Conservation (phyloP, 768 basidiomycete genomes). For the Leccinum imitatum region DNA sequence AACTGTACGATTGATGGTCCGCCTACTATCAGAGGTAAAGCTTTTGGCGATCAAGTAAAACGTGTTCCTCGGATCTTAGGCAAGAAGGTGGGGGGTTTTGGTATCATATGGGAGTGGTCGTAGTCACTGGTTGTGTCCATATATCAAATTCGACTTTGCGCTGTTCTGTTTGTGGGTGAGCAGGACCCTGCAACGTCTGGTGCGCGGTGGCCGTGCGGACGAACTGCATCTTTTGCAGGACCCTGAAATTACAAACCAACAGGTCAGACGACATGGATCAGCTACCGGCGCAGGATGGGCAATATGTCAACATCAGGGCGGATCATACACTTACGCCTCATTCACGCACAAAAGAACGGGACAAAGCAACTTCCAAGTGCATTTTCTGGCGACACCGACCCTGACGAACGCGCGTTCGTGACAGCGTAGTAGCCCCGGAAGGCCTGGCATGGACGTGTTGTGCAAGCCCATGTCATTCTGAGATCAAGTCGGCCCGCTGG, state of each 20-base stretch:
- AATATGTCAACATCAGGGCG: slow-evolving; percentile 15
- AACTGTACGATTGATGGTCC: slow-evolving; percentile 13
- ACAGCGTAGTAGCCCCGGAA: background rate
- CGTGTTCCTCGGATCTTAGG: slow-evolving; percentile 15
- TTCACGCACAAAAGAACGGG: background rate
- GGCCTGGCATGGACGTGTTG: slow-evolving; percentile 9
- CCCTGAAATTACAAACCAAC: slow-evolving; percentile 23
- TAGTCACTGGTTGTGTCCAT: slow-evolving; percentile 18
- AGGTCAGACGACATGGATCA: slow-evolving; percentile 3
- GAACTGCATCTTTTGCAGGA: slow-evolving; percentile 17
- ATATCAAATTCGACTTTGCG: slow-evolving; percentile 31
- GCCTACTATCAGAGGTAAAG: slow-evolving; percentile 58
- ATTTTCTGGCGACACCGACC: slow-evolving; percentile 5
- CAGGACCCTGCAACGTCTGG: slow-evolving; percentile 22
- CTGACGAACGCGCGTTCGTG: background rate
- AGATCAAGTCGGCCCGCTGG: background rate
- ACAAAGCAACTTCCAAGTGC: slow-evolving; percentile 4
- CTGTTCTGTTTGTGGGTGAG: slow-evolving; percentile 15
- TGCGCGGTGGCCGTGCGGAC: slow-evolving; percentile 27
- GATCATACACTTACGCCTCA: background rate
- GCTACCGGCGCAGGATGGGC: background rate
- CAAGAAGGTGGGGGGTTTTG: slow-evolving; percentile 6
- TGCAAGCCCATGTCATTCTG: slow-evolving; percentile 10
- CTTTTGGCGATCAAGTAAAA: slow-evolving; percentile 64
- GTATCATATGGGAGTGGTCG: slow-evolving; percentile 22